phyloP scores from a whole-genome alignment of 2,329 filamentous ascomycete genomes.

The Colletotrichum liriopes region DNA sequence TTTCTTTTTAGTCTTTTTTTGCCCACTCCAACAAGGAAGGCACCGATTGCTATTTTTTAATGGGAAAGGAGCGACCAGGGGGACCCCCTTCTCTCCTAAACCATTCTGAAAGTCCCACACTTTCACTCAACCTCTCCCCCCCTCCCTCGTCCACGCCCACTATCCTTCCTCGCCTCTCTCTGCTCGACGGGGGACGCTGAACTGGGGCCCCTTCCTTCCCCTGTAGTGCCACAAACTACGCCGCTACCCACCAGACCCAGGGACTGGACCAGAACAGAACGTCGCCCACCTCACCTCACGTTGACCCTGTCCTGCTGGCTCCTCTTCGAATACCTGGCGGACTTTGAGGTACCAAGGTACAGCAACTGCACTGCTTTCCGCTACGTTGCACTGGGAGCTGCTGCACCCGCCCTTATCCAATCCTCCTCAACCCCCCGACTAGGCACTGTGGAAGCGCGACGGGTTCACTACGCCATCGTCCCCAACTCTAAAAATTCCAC shows the following conservation, averaged over 20 bases:
- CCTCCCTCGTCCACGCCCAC: conserved; percentile 10
- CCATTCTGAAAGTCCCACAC: conserved; percentile 32
- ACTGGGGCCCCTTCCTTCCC: conserved; percentile 25
- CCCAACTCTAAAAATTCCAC: conserved; percentile 44
- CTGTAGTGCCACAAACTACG: conserved; percentile 31
- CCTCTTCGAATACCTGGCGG: background rate
- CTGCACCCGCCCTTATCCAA: conserved; percentile 11
- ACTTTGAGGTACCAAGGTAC: conserved; percentile 5
- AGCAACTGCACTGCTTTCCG: conserved; percentile 1
- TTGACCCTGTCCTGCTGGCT: conserved; percentile 3
- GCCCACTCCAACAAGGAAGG: conserved; percentile 30
- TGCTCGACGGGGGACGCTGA: conserved; percentile 10
- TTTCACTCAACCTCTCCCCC: conserved; percentile 18
- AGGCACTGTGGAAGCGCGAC: conserved; percentile 36
- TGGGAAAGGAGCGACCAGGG: conserved; percentile 41
- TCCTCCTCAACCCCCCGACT: conserved; percentile 12
- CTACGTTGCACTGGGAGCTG: conserved; percentile 4
- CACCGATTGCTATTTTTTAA: conserved; percentile 13
- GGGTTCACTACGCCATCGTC: conserved; percentile 41
- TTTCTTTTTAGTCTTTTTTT: conserved; percentile 16
- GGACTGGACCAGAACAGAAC: conserved; percentile 4
- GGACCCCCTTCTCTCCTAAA: conserved; percentile 39
- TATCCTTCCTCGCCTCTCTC: conserved; percentile 2
- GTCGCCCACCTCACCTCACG: background rate
- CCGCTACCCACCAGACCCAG: conserved; percentile 21